Base-by-base conservation (phyloP, 805 yeast species). In the Candida endomychidarum region DNA sequence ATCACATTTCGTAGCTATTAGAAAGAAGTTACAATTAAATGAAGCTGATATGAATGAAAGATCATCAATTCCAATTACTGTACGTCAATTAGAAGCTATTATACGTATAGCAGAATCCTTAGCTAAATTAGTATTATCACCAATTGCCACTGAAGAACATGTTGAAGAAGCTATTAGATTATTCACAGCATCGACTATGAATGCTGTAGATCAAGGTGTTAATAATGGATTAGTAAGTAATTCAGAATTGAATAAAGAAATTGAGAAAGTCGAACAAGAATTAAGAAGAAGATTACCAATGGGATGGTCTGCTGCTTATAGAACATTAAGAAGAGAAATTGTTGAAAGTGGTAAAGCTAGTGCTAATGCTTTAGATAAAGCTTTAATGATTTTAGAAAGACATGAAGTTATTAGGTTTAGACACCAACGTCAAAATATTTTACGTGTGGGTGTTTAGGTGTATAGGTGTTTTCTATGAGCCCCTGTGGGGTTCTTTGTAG, bases 71-170 rank as follows among this genome's bases (percentile, higher is more conserved):
- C 99, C 99, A 21, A 91, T 93, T 56, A 93, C 99, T 0, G 81
- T 93, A 32, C 89, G 99, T 74, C 99, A 93, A 69, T 74, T 93
- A 46, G 99, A 93, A 65, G 99, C 99, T 27, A 87, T 93, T 52
- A 80, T 93, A 35, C 90, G 99, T 69, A 93, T 93, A 40, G 79
- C 97, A 2, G 99, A 93, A 66, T 78, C 96, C 0, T 67, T 93
- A 41, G 99, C 99, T 6, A 93, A 93, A 61, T 61, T 93, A 43
- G 81, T 82, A 41, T 67, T 93, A 41, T 74, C 83, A 10, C 91
- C 97, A 1, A 74, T 88, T 12, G 98, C 96, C 3, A 76, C 80
- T 7, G 93, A 81, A 52, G 83, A 78, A 48, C 98, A 93, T 57
- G 99, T 93, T 20, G 91, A 87, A 53, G 99, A 93, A 59, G 97